Base-by-base conservation (phyloP, 2,329 filamentous ascomycete genomes). In the Fusarium lyarnte region DNA sequence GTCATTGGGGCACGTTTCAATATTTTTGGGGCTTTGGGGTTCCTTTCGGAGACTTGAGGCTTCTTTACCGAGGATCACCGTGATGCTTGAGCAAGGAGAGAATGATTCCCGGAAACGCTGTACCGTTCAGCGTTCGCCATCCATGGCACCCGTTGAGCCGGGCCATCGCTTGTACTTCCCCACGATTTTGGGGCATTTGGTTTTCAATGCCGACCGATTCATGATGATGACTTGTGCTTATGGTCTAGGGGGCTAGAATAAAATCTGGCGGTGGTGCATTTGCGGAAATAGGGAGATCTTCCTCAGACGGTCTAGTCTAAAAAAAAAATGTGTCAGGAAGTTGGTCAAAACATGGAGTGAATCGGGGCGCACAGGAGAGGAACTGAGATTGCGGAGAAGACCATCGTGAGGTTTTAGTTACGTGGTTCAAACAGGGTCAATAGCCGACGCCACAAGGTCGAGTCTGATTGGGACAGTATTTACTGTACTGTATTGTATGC, bases 371-470 rank as follows among this genome's bases (percentile, higher is more conserved):
- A 67, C 65, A 64, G 59, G 59, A 68, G 68, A 69, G 59, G 54
- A 54, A 60, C 61, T 63, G 45, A 77, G 66, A 77, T 75, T 76
- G 73, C 74, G 74, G 74, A 76, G 74, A 70, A 76, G 25, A 63
- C 61, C 70, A 68, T 72, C 67, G 65, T 75, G 67, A 75, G 69
- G 58, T 75, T 72, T 73, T 74, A n/a, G 45, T 47, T 47, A 66
- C 59, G 74, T 70, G 58, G 66, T 66, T 76, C 54, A 75, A 67
- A 67, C 55, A 67, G 70, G 68, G 63, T 66, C 47, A 72, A 76
- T 76, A 76, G 72, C 75, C 76, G 76, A 68, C 64, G 70, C 75
- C 75, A 77, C 75, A 77, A 42, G 47, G 52, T 47, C 57, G 51
- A 36, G 29, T 33, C 41, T 27, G 23, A n/a, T 25, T 38, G n/a